Evolutionary conservation across 495 filamentous ascomycete species (phyloP), one percentile per base, ranked within the genome.

Genomic region (Cercophora samala): DNA sequence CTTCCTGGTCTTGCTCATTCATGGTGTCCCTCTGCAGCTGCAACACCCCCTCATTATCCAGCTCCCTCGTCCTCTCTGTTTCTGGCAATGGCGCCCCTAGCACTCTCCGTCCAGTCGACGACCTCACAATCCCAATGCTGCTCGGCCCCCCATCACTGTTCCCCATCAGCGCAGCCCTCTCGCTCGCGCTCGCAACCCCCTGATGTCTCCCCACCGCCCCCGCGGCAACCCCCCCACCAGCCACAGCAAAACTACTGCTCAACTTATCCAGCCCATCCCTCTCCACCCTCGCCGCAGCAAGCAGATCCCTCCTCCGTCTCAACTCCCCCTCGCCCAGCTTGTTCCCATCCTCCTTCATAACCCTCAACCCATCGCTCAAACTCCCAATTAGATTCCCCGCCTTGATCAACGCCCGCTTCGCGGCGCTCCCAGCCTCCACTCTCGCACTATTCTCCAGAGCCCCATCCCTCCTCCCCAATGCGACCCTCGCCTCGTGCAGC

Each of bases 41-140:
- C 74, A 97, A 67, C 53, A 99, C 90, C 0, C 93, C 95, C 32
- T 87, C 79, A 72, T 99, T 99, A 74, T 97, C 95, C 65, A 95
- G 78, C 79, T 97, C 93, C 52, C 94, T 80, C 58, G 95, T 98
- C 65, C 85, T 82, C 66, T 93, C 91, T 54, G 92, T 98, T 77
- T 99, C 95, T 58, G 89, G 89, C 23, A 88, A 72, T 13, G 88
- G 87, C 1, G 81, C 88, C 0, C 96, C 96, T 5, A 98, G 81
- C 4, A 97, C 91, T 23, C 93, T 76, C 5, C 92, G 86, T 5
- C 85, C 71, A 5, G 6, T 32, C 11, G 23, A 23, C 29, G 25
- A 6, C 19, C 29, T 37, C 18, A 19, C 24, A 24, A 25, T 26
- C 6, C 19, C 58, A 18, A 18, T 25, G 15, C 22, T 25, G 18